phyloP scores from a whole-genome alignment of 2,329 filamentous ascomycete species.

The Plenodomus lindquistii region DNA sequence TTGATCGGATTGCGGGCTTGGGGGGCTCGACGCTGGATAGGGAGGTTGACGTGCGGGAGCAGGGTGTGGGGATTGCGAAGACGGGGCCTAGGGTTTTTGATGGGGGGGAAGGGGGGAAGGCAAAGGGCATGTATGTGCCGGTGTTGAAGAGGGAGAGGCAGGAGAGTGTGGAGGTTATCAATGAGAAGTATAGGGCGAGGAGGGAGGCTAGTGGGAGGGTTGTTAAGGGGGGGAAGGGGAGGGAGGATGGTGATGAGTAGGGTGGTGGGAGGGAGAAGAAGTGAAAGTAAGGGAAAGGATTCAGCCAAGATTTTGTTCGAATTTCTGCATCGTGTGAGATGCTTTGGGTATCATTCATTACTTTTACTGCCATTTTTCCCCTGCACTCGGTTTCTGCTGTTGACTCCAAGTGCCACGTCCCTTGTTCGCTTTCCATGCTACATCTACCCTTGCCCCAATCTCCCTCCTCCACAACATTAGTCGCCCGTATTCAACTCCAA shows the following conservation, averaged over 20 bases:
- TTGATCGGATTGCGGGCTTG: slow-evolving; percentile 62
- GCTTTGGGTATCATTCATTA: slow-evolving; percentile 8
- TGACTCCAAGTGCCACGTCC: too few relatives aligned
- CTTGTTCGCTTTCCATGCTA: background rate
- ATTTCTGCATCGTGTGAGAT: background rate
- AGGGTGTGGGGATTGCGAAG: slow-evolving; percentile 23
- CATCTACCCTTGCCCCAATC: background rate
- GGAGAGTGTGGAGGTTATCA: slow-evolving; percentile 64
- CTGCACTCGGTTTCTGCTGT: background rate
- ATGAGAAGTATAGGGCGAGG: slow-evolving; percentile 60
- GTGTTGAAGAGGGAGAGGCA: slow-evolving; percentile 60
- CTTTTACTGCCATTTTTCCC: too few relatives aligned
- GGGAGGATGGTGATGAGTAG: slow-evolving; percentile 41
- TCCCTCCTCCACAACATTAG: slow-evolving; percentile 12
- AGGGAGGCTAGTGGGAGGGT: slow-evolving; percentile 49
- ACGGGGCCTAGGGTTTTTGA: slow-evolving; percentile 59
- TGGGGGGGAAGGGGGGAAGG: slow-evolving; percentile 58
- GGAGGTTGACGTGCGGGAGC: slow-evolving; percentile 11
- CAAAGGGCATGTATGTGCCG: slow-evolving; percentile 62
- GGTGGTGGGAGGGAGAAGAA: background rate
- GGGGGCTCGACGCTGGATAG: slow-evolving; percentile 36
- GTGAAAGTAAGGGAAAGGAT: too few relatives aligned
- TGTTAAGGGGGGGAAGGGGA: slow-evolving; percentile 6
- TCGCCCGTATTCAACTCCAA: slow-evolving; percentile 47
- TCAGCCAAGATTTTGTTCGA: too few relatives aligned